Conservation (phyloP, 2,329 filamentous ascomycete genomes). For the Nemania serpens region DNA sequence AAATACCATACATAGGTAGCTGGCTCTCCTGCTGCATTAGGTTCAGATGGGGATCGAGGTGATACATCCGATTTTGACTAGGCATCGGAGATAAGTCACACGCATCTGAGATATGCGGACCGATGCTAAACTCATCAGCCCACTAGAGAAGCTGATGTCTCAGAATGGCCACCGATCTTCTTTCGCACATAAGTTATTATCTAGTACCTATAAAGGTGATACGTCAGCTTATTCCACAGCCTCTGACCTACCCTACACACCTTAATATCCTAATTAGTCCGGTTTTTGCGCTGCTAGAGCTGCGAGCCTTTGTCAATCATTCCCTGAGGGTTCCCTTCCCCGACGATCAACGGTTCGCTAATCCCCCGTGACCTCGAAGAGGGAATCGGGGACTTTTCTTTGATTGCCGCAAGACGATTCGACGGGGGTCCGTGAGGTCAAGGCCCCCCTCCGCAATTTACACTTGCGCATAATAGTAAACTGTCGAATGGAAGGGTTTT, state of each 20-base stretch:
- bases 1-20: background rate
- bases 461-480: too few species aligned
- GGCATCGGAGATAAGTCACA: too few species aligned
- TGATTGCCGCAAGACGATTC: conserved; percentile 7
- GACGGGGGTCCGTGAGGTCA: background rate
- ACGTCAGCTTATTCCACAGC: conserved; percentile 15
- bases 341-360: background rate
- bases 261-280: background rate
- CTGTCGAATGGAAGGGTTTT: too few species aligned
- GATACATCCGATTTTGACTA: background rate
- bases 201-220: background rate
- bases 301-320: conserved; percentile 2
- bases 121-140: background rate
- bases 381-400: conserved; percentile 25
- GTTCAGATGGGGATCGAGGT: too few species aligned
- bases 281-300: background rate
- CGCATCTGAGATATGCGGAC: background rate
- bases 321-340: conserved; percentile 1
- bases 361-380: conserved; percentile 1
- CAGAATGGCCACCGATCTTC: background rate
- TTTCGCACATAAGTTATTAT: background rate
- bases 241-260: background rate
- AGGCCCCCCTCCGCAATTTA: too few species aligned
- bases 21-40: conserved; percentile 3
- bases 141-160: conserved; percentile 3